Conservation (phyloP, 140 eudicot genomes). For the Cichorium intybus region DNA sequence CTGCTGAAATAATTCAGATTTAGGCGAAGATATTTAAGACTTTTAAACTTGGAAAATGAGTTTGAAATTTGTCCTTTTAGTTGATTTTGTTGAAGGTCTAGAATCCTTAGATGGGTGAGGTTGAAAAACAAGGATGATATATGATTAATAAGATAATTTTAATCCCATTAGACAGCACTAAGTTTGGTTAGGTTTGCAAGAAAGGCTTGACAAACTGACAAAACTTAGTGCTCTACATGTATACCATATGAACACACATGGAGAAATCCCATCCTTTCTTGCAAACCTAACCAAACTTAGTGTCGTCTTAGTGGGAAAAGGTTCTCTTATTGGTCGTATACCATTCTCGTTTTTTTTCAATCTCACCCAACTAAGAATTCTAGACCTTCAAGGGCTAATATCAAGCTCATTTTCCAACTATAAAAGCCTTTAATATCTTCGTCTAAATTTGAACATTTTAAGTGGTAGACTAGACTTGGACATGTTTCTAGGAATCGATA, state of each 20-base stretch:
- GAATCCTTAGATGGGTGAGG: too few species aligned
- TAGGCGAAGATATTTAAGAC: not conserved
- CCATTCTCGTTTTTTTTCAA: constrained; percentile 35
- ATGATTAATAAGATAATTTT: not conserved
- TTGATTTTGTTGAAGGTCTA: too few species aligned
- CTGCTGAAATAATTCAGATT: not conserved
- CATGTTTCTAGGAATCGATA: not conserved
- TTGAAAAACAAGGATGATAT: not conserved
- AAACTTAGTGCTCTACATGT: not conserved
- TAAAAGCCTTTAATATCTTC: constrained; percentile 6
- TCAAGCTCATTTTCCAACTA: constrained; percentile 26
- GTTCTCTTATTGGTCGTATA: constrained; percentile 12
- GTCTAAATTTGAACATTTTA: not conserved
- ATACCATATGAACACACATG: not conserved
- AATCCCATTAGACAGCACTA: not conserved
- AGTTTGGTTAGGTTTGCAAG: not conserved
- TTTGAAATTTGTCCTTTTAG: too few species aligned
- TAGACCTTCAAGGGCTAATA: constrained; percentile 28
- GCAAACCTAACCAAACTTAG: constrained; percentile 32
- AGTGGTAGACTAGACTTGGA: not conserved
- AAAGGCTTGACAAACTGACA: constrained; percentile 10
- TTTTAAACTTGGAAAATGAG: too few species aligned
- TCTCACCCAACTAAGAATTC: constrained; percentile 4
- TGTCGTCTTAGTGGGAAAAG: not conserved
- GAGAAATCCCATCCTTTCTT: constrained; percentile 19